These are phyloP conservation scores for Pseudocercospora pini-densiflorae DNA, from an alignment of 2,329 filamentous ascomycete genomes.

Conservation along the genomic window DNA sequence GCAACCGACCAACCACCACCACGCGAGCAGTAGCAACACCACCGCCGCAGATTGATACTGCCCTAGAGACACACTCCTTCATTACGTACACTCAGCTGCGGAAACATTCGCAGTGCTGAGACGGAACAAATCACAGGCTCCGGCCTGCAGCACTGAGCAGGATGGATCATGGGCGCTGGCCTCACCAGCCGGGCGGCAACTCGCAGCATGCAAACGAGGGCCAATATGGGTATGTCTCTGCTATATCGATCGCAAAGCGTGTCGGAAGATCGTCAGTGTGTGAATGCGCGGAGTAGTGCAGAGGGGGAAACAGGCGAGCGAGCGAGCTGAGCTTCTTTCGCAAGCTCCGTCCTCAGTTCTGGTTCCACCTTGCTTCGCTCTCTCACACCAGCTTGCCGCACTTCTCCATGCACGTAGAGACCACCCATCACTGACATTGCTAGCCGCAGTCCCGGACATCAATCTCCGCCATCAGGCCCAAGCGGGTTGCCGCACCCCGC, in stretches of 20 bases:
- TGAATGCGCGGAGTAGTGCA: neutral
- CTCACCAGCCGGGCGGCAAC: slow-evolving; percentile 32
- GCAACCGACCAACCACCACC: neutral
- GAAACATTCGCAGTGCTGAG: slow-evolving; percentile 23
- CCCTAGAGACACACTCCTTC: neutral
- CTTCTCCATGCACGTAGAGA: slow-evolving; percentile 5
- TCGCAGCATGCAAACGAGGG: slow-evolving; percentile 31
- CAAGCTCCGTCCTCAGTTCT: slow-evolving; percentile 9
- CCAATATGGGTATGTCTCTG: neutral
- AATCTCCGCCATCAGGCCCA: slow-evolving; percentile 38
- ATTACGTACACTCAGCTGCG: neutral
- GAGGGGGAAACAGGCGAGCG: neutral
- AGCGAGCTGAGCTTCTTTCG: slow-evolving; percentile 1
- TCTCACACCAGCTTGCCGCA: neutral
- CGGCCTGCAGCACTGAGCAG: neutral
- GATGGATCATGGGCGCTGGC: slow-evolving; percentile 26
- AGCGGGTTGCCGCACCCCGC: slow-evolving; percentile 41
- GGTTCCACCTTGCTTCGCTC: slow-evolving; percentile 3
- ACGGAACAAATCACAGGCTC: neutral
- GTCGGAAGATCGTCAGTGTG: neutral
- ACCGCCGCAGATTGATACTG: neutral
- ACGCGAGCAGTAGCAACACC: slow-evolving; percentile 4
- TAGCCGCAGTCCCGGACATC: slow-evolving; percentile 31
- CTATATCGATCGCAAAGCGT: neutral
- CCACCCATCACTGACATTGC: slow-evolving; percentile 1